Conservation (phyloP, 139 green algal genomes). For the Picochlorum sp. region DNA sequence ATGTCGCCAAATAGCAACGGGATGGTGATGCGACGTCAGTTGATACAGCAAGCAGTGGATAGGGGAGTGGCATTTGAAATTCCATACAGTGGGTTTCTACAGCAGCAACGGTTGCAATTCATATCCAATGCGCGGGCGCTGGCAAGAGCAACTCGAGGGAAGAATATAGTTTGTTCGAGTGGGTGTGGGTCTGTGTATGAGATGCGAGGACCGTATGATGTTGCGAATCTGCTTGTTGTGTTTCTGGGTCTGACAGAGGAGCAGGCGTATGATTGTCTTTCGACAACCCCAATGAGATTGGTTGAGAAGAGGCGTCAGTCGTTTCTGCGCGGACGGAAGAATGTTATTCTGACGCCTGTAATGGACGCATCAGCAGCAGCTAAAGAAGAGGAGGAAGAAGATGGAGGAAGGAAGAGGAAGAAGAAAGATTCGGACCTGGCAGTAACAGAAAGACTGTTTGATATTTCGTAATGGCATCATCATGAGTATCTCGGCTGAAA, state of each 20-base stretch:
- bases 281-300: not conserved
- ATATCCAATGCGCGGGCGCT: conserved; percentile 48
- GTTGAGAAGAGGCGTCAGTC: too few species aligned
- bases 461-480: too few species aligned
- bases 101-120: conserved; percentile 30
- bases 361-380: too few species aligned
- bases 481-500: too few species aligned
- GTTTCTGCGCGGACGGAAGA: too few species aligned
- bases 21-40: conserved; percentile 25
- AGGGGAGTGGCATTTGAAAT: conserved; percentile 62
- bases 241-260: conserved; percentile 44
- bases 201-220: conserved; percentile 48
- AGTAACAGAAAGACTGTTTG: too few species aligned
- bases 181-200: conserved; percentile 40
- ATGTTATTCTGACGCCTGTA: too few species aligned
- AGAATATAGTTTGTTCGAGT: conserved; percentile 49
- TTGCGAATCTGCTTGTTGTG: conserved; percentile 40
- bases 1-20: conserved; percentile 29
- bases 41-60: conserved; percentile 34
- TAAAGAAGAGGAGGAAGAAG: too few species aligned
- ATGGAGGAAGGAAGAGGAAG: too few species aligned
- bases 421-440: too few species aligned
- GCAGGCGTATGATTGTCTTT: conserved; percentile 36
- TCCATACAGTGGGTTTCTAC: conserved; percentile 23
- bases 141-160: conserved; percentile 30